These are phyloP conservation scores for Heliamphora pulchella DNA, from an alignment of 179 eudicot genomes.

Conservation along the genomic window DNA sequence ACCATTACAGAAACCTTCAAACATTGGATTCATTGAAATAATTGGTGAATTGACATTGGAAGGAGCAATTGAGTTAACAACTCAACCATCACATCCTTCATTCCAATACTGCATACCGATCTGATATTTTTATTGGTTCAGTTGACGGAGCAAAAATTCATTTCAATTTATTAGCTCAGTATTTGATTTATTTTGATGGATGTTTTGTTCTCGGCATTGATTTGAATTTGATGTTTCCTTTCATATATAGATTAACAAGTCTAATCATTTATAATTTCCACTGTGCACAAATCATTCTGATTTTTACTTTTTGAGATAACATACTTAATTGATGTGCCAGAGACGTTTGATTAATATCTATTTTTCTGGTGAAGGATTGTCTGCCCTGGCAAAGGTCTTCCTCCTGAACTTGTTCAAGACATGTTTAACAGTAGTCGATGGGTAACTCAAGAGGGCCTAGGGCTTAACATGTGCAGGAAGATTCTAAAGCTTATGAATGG, in stretches of 20 bases:
- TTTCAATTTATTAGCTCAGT: neutral
- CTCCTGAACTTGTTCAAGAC: constrained; percentile 82
- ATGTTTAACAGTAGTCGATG: constrained; percentile 83
- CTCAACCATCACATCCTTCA: no score
- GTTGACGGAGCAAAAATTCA: no score
- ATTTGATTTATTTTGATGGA: neutral
- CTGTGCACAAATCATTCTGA: neutral
- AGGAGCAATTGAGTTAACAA: no score
- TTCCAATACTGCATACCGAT: no score
- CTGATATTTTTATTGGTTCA: no score
- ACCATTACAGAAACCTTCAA: no score
- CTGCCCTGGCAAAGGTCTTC: constrained; percentile 89
- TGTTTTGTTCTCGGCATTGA: neutral
- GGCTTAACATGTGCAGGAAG: constrained; percentile 84
- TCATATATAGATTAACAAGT: neutral
- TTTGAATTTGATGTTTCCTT: neutral
- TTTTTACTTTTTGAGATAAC: neutral
- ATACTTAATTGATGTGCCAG: neutral
- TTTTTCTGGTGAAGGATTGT: constrained; percentile 48
- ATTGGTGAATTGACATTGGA: no score
- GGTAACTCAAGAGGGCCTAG: constrained; percentile 83
- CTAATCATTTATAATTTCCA: constrained; percentile 7
- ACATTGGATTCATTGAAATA: no score
- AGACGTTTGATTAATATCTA: neutral
- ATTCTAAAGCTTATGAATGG: constrained; percentile 84